Base-by-base conservation (phyloP, 495 filamentous ascomycete genomes). In the Amniculicola lignicola region DNA sequence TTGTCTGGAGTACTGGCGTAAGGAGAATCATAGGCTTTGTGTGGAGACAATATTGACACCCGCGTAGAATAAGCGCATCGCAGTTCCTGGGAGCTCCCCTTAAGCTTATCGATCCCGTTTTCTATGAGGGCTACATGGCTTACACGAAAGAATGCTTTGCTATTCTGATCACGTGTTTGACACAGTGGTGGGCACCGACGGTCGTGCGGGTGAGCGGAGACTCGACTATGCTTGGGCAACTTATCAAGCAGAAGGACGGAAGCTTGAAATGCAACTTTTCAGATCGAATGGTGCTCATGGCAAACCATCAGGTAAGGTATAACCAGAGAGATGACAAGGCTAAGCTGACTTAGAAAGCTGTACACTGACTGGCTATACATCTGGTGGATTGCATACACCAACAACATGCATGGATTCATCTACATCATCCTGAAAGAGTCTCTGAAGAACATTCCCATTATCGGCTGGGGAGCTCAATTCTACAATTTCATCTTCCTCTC, bases 341-440 rank as follows among this genome's bases (percentile, higher is more conserved):
- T 1, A 43, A 24, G 16, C 39, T 51, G 24, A 60, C 44, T 4
- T 12, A 19, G 7, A 19, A 28, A 60, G 61, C 48, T 73, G 9
- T 73, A 73, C 52, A 72, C 70, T 4, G 71, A 73, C 57, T 73
- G 71, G 71, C 51, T 73, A 37, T 73, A 73, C 42, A 63, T 73
- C 22, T 73, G 71, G 71, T 73, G 71, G 71, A 68, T 72, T 37
- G 71, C 71, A 10, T 73, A 72, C 49, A 73, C 71, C 2, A 71
- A 70, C 59, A 59, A 61, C 54, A 73, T 73, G 71, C 71, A 73
- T 35, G 71, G 71, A 22, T 67, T 60, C 22, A 66, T 73, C 60
- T 72, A 72, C 61, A 73, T 73, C 54, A 72, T 73, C 43, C 56
- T 73, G 4, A 73, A 73, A 41, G 69, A 73, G 38, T 70, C 68